These are phyloP conservation scores for Colletotrichum zoysiae DNA, from an alignment of 2,329 filamentous ascomycete genomes.

Conservation along the genomic window DNA sequence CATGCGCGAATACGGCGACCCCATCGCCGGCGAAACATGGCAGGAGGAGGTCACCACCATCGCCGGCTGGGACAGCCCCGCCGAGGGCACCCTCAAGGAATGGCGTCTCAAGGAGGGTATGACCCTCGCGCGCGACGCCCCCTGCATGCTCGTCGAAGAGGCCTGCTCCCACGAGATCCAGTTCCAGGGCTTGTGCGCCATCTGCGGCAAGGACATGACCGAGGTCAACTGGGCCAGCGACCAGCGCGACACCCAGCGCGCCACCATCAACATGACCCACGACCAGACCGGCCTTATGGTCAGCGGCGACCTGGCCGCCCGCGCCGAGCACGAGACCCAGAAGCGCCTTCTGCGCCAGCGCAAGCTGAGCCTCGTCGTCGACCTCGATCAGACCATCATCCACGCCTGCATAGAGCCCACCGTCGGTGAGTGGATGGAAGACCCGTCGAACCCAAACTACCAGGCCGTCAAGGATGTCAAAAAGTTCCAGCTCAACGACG, in stretches of 20 bases:
- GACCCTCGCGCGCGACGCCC: conserved; percentile 69
- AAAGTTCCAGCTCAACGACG: conserved; percentile 89
- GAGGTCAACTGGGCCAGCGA: conserved; percentile 88
- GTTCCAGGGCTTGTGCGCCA: conserved; percentile 88
- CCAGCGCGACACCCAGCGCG: conserved; percentile 82
- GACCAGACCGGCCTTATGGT: conserved; percentile 90
- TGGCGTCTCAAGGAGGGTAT: conserved; percentile 82
- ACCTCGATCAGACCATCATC: conserved; percentile 98
- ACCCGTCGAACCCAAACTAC: conserved; percentile 90
- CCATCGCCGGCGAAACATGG: conserved; percentile 68
- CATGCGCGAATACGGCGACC: conserved; percentile 80
- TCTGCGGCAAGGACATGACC: conserved; percentile 97
- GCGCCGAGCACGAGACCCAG: conserved; percentile 88
- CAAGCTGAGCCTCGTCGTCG: conserved; percentile 94
- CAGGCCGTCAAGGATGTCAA: conserved; percentile 89
- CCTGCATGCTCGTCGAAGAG: conserved; percentile 85
- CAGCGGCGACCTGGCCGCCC: conserved; percentile 82
- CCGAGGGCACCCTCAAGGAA: conserved; percentile 81
- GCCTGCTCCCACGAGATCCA: conserved; percentile 92
- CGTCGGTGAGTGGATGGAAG: conserved; percentile 93
- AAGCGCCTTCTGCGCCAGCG: conserved; percentile 81
- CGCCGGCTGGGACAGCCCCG: conserved; percentile 84
- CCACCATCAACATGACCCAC: conserved; percentile 94
- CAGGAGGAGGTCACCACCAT: conserved; percentile 77
- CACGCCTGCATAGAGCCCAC: conserved; percentile 98